These are phyloP conservation scores for Metschnikowia arizonensis DNA, from an alignment of 805 yeast species.

Conservation along the genomic window DNA sequence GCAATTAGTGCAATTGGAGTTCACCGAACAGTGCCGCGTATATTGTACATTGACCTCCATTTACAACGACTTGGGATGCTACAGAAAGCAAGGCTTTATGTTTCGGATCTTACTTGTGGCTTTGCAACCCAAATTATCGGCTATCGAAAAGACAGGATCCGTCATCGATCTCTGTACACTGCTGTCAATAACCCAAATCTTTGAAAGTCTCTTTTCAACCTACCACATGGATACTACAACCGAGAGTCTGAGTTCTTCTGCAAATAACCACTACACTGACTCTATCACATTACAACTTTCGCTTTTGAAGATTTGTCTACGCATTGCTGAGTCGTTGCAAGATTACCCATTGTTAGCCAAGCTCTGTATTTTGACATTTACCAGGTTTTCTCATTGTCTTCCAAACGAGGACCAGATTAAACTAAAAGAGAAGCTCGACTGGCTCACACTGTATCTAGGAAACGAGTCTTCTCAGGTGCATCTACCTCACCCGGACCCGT, in stretches of 20 bases:
- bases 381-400: slow-evolving; percentile 52
- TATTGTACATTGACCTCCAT: slow-evolving; percentile 63
- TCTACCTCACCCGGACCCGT: slow-evolving; percentile 69
- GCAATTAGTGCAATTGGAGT: slow-evolving; percentile 30
- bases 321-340: slow-evolving; percentile 48
- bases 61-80: slow-evolving; percentile 56
- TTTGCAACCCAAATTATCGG: slow-evolving; percentile 38
- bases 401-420: slow-evolving; percentile 54
- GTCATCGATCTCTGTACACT: slow-evolving; percentile 3
- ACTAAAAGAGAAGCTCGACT: slow-evolving; percentile 32
- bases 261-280: slow-evolving; percentile 22
- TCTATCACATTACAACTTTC: slow-evolving; percentile 61
- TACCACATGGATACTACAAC: slow-evolving; percentile 50
- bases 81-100: slow-evolving; percentile 66
- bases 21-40: slow-evolving; percentile 55
- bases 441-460: slow-evolving; percentile 19
- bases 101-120: slow-evolving; percentile 60
- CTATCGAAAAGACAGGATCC: slow-evolving; percentile 3
- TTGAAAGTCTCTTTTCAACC: slow-evolving; percentile 46
- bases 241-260: slow-evolving; percentile 23
- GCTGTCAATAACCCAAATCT: slow-evolving; percentile 32
- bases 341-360: slow-evolving; percentile 39
- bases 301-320: slow-evolving; percentile 48
- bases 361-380: slow-evolving; percentile 51
- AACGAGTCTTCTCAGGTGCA: slow-evolving; percentile 24